Conservation (phyloP, 2,329 filamentous ascomycete genomes). For the Talaromyces atroroseus region DNA sequence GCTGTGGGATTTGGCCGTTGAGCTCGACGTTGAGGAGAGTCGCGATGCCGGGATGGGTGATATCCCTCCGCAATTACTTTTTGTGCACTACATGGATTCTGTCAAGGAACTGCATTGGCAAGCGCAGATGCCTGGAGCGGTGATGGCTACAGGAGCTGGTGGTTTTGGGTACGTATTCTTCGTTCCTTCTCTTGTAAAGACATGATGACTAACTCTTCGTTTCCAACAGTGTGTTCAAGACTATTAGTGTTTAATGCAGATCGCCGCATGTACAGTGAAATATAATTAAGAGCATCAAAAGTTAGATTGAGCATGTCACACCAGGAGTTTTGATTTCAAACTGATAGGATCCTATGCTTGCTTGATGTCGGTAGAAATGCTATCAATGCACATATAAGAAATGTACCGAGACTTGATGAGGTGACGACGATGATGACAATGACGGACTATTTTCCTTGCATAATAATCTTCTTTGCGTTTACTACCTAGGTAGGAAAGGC, state of each 20-base stretch:
- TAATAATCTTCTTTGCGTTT: neutral
- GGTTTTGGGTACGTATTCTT: slow-evolving; percentile 59
- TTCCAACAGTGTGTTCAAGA: slow-evolving; percentile 16
- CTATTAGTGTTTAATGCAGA: slow-evolving; percentile 51
- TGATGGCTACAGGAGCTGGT: slow-evolving; percentile 85
- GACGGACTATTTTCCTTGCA: neutral
- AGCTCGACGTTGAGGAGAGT: slow-evolving; percentile 95
- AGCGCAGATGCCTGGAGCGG: slow-evolving; percentile 81
- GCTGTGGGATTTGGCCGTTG: slow-evolving; percentile 93
- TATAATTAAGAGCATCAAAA: neutral
- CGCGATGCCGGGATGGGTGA: slow-evolving; percentile 81
- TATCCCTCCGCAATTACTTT: slow-evolving; percentile 88
- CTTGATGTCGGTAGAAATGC: slow-evolving; percentile 4
- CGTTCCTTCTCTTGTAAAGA: neutral
- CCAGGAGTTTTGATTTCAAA: neutral
- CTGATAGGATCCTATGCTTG: neutral
- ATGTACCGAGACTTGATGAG: neutral
- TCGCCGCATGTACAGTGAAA: neutral
- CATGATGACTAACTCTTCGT: neutral
- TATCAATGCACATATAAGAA: slow-evolving; percentile 10
- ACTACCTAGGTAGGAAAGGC: too few relatives aligned
- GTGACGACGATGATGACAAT: neutral
- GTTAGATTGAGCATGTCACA: neutral
- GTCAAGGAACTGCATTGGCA: slow-evolving; percentile 98
- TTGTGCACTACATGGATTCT: slow-evolving; percentile 92